A percentile compares a stretch with the other conserved stretches of the same genome.
These are phyloP conservation scores for Neophaeococcomyces aloes DNA, from an alignment of 2,329 filamentous ascomycete genomes.

Conservation along the genomic window DNA sequence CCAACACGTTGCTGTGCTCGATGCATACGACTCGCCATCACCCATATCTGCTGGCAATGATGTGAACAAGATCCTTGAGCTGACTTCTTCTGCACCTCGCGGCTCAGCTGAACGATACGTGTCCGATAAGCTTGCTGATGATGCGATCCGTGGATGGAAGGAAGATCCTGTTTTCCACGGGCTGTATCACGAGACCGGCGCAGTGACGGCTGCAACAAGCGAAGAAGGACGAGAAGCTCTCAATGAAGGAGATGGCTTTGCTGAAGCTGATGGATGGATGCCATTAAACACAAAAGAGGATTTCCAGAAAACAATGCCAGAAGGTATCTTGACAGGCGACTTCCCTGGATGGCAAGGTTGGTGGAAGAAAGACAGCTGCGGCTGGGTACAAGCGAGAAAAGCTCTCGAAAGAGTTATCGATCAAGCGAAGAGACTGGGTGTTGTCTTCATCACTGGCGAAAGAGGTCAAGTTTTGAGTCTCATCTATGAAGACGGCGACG, in stretches of 20 bases:
- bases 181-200: slow-evolving; percentile 37
- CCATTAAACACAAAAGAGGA: slow-evolving; percentile 34
- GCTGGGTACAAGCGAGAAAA: slow-evolving; percentile 45
- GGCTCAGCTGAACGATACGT: slow-evolving; percentile 11
- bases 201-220: slow-evolving; percentile 34
- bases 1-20: slow-evolving; percentile 37
- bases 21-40: slow-evolving; percentile 38
- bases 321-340: slow-evolving; percentile 37
- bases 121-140: slow-evolving; percentile 17
- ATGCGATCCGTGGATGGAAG: slow-evolving; percentile 33
- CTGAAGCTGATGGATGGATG: slow-evolving; percentile 25
- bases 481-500: slow-evolving; percentile 28
- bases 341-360: slow-evolving; percentile 37
- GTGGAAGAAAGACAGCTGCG: slow-evolving; percentile 35
- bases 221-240: slow-evolving; percentile 31
- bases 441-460: slow-evolving; percentile 36
- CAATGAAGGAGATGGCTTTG: slow-evolving; percentile 27
- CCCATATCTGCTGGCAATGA: slow-evolving; percentile 39
- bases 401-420: slow-evolving; percentile 37
- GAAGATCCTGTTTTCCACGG: slow-evolving; percentile 36
- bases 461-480: slow-evolving; percentile 31
- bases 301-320: slow-evolving; percentile 43
- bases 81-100: slow-evolving; percentile 9
- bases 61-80: slow-evolving; percentile 37
- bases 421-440: slow-evolving; percentile 39